Evolutionary conservation across 2,329 filamentous ascomycete species (phyloP).

Genomic region (Akanthomyces muscarius): DNA sequence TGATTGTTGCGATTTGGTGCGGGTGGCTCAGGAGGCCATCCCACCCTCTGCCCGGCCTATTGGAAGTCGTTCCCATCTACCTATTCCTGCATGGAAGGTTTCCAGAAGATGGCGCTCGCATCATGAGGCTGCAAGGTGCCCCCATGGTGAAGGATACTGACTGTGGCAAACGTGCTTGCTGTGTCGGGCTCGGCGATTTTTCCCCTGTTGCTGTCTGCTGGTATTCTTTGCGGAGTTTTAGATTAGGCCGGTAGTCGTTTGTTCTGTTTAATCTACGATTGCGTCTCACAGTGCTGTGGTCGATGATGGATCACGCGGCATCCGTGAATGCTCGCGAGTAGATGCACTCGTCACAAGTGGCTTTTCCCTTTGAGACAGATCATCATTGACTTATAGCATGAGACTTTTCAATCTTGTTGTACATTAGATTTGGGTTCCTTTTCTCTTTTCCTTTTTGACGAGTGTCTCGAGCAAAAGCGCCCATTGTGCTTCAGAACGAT

Average conservation of each 20-base stretch:
- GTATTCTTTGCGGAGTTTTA: background rate
- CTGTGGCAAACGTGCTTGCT: background rate
- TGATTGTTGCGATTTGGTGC: conserved; percentile 8
- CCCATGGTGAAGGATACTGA: background rate
- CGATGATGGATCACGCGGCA: background rate
- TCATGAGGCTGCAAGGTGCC: background rate
- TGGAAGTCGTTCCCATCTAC: conserved; percentile 1
- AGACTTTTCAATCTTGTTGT: background rate
- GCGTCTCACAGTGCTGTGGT: background rate
- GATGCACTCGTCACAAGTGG: background rate
- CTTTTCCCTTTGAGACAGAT: background rate
- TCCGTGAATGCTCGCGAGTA: background rate
- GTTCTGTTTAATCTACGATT: background rate
- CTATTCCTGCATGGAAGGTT: background rate
- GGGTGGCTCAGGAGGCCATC: background rate
- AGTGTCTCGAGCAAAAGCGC: background rate
- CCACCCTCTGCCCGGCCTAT: background rate
- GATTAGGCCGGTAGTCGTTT: background rate
- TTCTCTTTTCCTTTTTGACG: background rate
- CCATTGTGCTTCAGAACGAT: background rate
- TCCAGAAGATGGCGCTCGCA: background rate
- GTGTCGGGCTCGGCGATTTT: background rate
- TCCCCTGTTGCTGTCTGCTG: background rate
- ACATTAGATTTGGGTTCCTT: background rate
- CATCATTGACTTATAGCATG: background rate